These are phyloP conservation scores for Colletotrichum cereale DNA, from an alignment of 2,329 filamentous ascomycete species.

Conservation along the genomic window DNA sequence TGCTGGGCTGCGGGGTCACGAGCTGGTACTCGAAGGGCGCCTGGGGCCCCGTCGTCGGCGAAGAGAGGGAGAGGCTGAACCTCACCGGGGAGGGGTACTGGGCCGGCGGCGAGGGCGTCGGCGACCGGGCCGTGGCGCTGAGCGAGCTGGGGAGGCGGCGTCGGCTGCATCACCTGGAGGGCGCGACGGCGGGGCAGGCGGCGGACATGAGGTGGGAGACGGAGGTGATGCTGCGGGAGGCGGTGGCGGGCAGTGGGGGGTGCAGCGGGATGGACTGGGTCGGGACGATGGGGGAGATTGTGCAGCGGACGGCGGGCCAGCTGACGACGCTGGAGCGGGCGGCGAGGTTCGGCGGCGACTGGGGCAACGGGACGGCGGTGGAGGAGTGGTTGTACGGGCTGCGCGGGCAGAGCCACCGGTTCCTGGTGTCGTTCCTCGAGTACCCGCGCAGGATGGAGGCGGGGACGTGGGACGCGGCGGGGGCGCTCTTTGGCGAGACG, in stretches of 20 bases:
- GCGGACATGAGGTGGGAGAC: conserved; percentile 49
- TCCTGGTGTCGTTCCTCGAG: conserved; percentile 59
- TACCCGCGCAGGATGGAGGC: conserved; percentile 51
- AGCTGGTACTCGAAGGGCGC: conserved; percentile 59
- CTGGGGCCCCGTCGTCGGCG: conserved; percentile 40
- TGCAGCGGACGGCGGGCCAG: conserved; percentile 52
- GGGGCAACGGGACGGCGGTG: conserved; percentile 45
- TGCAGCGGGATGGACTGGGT: conserved; percentile 61
- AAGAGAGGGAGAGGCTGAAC: conserved; percentile 55
- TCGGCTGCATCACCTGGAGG: conserved; percentile 52
- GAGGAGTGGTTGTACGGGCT: conserved; percentile 48
- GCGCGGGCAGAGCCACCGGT: conserved; percentile 56
- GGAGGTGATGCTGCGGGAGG: conserved; percentile 47
- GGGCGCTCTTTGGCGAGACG: conserved; percentile 52
- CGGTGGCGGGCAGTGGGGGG: conserved; percentile 25
- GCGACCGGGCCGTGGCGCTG: conserved; percentile 47
- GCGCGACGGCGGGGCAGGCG: conserved; percentile 50
- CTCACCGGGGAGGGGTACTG: conserved; percentile 57
- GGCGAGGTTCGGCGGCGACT: conserved; percentile 35
- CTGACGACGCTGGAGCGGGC: conserved; percentile 50
- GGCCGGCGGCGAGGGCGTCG: conserved; percentile 43
- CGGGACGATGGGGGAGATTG: conserved; percentile 55
- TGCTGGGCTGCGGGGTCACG: conserved; percentile 57
- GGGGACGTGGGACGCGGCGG: conserved; percentile 49
- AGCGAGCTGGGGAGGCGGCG: conserved; percentile 52